Evolutionary conservation across 352 stramenopile species (phyloP), one percentile per base, ranked within the genome.

Genomic region (Globisporangium parvum): DNA sequence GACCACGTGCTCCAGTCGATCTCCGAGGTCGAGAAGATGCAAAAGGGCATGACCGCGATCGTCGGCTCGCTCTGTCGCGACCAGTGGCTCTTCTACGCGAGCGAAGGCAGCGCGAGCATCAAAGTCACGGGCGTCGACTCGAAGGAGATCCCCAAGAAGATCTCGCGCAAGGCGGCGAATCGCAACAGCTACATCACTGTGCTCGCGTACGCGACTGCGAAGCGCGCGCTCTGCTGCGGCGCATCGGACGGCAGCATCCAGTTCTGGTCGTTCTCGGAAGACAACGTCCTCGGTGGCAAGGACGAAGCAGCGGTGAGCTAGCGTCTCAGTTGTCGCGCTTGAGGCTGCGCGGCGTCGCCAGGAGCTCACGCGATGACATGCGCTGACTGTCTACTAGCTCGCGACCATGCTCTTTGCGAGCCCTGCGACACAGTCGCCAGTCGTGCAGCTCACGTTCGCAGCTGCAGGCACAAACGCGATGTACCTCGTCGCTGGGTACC

Each of bases 101-200:
- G 74, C 24, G 83, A 93, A 53, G 83, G 75, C 8, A 91, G 80
- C 66, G 79, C 85, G 47, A 91, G 73, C 62, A 79, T 93, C 49
- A 80, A 81, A 31, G 72, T 73, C 28, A 71, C 75, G 20, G 52
- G 66, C 5, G 63, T 85, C 1, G 76, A 84, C 48, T 72, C 68
- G 17, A 61, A 55, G 14, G 80, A 83, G 26, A 60, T 68, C 51
- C 69, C 70, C 10, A 85, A 85, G 54, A 88, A 91, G 62, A 87
- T 93, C 33, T 69, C 77, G 3, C 80, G 83, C 39, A 91, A 91
- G 53, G 77, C 69, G 20, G 60, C 74, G 24, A 80, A 77, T 55
- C 75, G 80, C 47, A 87, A 64, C 54, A 75, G 65, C 47, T 73
- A 79, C 3, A 58, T 89, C 37, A 65, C 70, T 20, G 69, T 60